Conservation (phyloP, 306 rosid genomes). For the Gynostemma pentaphyllum region DNA sequence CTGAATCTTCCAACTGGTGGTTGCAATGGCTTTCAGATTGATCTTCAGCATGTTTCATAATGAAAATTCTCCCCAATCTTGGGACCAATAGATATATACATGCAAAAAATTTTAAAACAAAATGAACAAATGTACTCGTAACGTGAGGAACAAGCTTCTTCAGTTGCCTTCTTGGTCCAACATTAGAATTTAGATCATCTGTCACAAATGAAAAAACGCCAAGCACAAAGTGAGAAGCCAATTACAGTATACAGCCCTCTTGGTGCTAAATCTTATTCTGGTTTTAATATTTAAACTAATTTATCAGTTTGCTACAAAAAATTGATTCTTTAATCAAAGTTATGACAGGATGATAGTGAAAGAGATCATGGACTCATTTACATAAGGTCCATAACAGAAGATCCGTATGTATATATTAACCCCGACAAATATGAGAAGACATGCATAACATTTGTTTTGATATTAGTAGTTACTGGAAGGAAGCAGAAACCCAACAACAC, state of each 20-base stretch:
- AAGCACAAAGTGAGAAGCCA: conserved; percentile 14
- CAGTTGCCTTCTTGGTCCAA: conserved; percentile 26
- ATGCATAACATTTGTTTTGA: not conserved
- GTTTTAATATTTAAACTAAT: not conserved
- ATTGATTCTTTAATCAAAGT: not conserved
- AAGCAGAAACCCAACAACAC: not conserved
- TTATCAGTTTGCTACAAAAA: not conserved
- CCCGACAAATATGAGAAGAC: not conserved
- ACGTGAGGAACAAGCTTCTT: conserved; percentile 29
- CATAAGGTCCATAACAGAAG: not conserved
- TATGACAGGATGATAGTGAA: not conserved
- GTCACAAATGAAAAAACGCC: conserved; percentile 7
- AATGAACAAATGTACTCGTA: conserved; percentile 28
- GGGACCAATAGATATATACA: conserved; percentile 41
- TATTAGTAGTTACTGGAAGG: not conserved
- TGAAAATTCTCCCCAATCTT: conserved; percentile 32
- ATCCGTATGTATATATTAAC: not conserved
- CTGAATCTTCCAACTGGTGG: conserved; percentile 25
- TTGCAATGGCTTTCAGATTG: conserved; percentile 16
- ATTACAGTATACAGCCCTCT: conserved; percentile 15
- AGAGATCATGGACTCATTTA: not conserved
- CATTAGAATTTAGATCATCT: conserved; percentile 38
- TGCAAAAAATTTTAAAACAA: conserved; percentile 37
- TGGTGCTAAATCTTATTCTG: not conserved
- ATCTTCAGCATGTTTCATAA: conserved; percentile 16